Percentiles rank a stretch among this genome's conserved stretches.
phyloP scores from a whole-genome alignment of 2,329 filamentous ascomycete genomes.

The Podosphaera aphanis region DNA sequence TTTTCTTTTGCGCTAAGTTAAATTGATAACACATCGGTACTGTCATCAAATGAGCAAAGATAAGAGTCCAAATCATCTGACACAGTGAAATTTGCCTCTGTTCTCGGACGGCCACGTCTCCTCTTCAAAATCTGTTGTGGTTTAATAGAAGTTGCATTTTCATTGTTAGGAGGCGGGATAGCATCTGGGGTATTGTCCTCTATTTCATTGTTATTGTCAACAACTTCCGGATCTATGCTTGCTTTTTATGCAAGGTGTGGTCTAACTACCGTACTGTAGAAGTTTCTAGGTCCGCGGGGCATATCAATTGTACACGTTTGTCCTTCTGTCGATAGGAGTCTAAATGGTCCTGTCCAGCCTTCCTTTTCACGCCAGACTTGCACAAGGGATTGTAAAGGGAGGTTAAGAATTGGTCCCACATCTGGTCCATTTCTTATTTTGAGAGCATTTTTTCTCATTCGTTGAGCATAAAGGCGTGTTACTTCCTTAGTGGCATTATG shows the following conservation, averaged over 20 bases:
- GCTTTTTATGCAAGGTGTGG: slow-evolving; percentile 1
- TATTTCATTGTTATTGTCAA: neutral
- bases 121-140: neutral
- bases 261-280: slow-evolving; percentile 3
- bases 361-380: slow-evolving; percentile 3
- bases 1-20: neutral
- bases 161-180: neutral
- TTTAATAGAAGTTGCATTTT: neutral
- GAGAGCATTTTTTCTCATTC: slow-evolving; percentile 2
- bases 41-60: neutral
- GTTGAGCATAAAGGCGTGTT: slow-evolving; percentile 1
- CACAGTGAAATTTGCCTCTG: neutral
- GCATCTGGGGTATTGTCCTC: neutral
- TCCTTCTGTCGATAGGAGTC: slow-evolving; percentile 2
- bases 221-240: neutral
- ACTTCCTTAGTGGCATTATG: slow-evolving; percentile 3
- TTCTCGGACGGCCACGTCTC: neutral
- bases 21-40: neutral
- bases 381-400: slow-evolving; percentile 2
- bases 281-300: neutral
- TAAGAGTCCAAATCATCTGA: neutral
- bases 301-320: slow-evolving; percentile 3
- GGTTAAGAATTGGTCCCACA: neutral
- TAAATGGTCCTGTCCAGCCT: slow-evolving; percentile 2
- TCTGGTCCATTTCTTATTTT: slow-evolving; percentile 2